Base-by-base conservation (phyloP, 108 stramenopile genomes). In the Skeletonema grethae region DNA sequence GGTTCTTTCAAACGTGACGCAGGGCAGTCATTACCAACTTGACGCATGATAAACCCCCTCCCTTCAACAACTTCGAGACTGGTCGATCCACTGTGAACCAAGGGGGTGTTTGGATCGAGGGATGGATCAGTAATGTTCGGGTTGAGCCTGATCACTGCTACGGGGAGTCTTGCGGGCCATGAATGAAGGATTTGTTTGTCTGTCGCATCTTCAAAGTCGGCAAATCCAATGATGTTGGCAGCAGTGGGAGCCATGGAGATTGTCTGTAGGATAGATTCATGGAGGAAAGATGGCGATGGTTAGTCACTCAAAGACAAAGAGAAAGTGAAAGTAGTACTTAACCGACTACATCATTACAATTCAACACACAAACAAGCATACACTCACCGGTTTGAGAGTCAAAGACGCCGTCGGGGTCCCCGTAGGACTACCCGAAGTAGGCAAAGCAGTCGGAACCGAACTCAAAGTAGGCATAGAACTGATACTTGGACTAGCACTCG, bases 31-130 rank as follows among this genome's bases (percentile, higher is more conserved):
- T 50, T 15, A 1, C 70, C 71, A 12, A 79, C 63, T 34, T 62
- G 67, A 10, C 78, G 69, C 12, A 61, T 53, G 59, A 68, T 55
- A 22, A 66, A 79, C 56, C 78, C 72, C 11, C 32, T 43, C 50
- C 78, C 78, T 2, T 66, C 71, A 18, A 22, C 32, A 29, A 79
- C 61, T 10, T 36, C 22, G 35, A 68, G 22, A 28, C 45, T 22
- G 1, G 22, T 5, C 13, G 11, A 7, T 1, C 78, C 78, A 3
- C 65, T 61, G 43, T 79, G 60, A 46, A 79, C 61, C 16, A 56
- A 38, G 28, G 8, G 20, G 38, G 55, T 20, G 55, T 31, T 57
- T 20, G 22, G 50, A 8, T 57, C 61, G 25, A 34, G 5, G 55
- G 55, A 30, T 22, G 50, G 43, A 53, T 16, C 32, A 58, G 34